A percentile compares a stretch with the other conserved stretches of the same genome.
These are phyloP conservation scores for Amphirosellinia nigrospora DNA, from an alignment of 495 filamentous ascomycete genomes.

Conservation along the genomic window DNA sequence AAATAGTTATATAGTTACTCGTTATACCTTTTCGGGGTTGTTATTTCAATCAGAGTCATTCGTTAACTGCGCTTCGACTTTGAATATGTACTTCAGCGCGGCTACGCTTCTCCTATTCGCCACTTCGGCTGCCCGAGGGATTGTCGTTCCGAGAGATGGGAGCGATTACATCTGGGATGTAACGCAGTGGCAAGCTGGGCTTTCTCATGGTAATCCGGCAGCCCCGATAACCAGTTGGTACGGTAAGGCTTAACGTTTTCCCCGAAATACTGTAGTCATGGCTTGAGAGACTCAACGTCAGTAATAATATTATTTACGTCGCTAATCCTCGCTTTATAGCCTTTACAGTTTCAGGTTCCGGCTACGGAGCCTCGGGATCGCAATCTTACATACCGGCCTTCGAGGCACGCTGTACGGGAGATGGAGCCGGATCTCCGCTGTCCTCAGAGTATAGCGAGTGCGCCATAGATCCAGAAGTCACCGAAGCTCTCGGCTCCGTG, in stretches of 20 bases:
- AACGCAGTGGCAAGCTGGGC: conserved; percentile 26
- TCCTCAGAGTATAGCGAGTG: conserved; percentile 22
- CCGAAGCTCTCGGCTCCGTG: conserved; percentile 8
- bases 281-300: neutral
- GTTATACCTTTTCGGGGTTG: neutral
- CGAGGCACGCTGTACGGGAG: conserved; percentile 14
- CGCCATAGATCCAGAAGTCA: neutral
- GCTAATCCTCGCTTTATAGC: conserved; percentile 6
- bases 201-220: conserved; percentile 26
- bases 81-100: conserved; percentile 6
- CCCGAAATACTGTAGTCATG: neutral
- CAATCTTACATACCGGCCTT: conserved; percentile 23
- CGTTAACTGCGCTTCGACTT: neutral
- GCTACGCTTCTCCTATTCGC: neutral
- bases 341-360: conserved; percentile 15
- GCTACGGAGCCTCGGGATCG: neutral
- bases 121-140: conserved; percentile 7
- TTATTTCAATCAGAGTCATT: neutral
- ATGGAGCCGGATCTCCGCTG: conserved; percentile 16
- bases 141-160: neutral
- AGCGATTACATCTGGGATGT: conserved; percentile 20
- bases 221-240: conserved; percentile 22
- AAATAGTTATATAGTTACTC: neutral
- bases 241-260: conserved; percentile 1
- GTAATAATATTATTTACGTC: neutral